Evolutionary conservation across 2,329 filamentous ascomycete genomes (phyloP).

Genomic region (Fusarium sp.): DNA sequence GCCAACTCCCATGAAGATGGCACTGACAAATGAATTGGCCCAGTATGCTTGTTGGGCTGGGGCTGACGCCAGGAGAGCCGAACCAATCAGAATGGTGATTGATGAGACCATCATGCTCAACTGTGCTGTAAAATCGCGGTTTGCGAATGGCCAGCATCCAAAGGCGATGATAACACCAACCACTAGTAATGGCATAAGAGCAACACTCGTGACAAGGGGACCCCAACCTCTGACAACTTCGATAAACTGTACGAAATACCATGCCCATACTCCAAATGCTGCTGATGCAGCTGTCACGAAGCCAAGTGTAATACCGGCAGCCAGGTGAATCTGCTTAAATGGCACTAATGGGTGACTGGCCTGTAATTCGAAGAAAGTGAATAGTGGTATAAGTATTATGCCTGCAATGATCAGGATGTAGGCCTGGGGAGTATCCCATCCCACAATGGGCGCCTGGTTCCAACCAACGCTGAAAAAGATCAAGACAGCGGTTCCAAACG

Average conservation of each 20-base stretch:
- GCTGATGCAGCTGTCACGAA: constrained; percentile 34
- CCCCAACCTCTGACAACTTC: constrained; percentile 37
- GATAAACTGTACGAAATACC: constrained; percentile 40
- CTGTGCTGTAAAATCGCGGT: constrained; percentile 29
- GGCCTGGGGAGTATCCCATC: constrained; percentile 22
- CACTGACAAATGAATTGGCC: constrained; percentile 39
- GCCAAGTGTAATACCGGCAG: constrained; percentile 26
- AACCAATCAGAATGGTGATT: constrained; percentile 30
- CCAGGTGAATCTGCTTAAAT: constrained; percentile 29
- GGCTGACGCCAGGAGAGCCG: constrained; percentile 36
- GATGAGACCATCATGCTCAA: constrained; percentile 30
- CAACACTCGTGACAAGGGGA: constrained; percentile 31
- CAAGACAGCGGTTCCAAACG: constrained; percentile 25
- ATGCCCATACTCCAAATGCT: constrained; percentile 40
- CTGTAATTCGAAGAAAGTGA: constrained; percentile 30
- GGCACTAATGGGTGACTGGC: constrained; percentile 39
- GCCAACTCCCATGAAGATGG: constrained; percentile 39
- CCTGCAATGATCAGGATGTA: constrained; percentile 37
- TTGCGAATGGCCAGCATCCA: constrained; percentile 25
- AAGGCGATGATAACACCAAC: constrained; percentile 29
- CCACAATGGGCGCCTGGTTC: constrained; percentile 37
- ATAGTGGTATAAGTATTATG: constrained; percentile 16
- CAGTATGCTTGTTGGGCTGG: constrained; percentile 39
- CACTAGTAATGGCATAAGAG: constrained; percentile 36
- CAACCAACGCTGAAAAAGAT: constrained; percentile 38